A percentile compares a stretch with the other conserved stretches of the same genome.
Conservation (phyloP, 73 alveolate species). For the Uronychia binucleata region DNA sequence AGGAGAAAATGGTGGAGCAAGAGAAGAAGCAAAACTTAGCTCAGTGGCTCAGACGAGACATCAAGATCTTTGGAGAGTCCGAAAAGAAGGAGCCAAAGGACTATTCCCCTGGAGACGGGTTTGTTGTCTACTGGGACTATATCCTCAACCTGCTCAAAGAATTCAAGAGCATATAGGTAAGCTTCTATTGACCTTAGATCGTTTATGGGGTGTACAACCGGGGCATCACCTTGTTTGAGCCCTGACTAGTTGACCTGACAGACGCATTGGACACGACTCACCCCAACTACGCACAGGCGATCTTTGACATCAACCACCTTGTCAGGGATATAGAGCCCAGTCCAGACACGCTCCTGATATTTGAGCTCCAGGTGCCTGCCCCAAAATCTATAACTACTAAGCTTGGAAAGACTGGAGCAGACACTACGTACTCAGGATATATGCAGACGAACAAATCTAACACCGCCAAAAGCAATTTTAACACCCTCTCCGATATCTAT, state of each 20-base stretch:
- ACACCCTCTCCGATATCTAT: conserved; percentile 14
- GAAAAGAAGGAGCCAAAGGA: conserved; percentile 63
- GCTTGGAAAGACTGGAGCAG: not conserved
- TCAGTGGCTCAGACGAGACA: conserved; percentile 64
- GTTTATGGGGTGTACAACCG: conserved; percentile 87
- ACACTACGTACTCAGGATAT: not conserved
- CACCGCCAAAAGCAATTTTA: not conserved
- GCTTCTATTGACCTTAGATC: not conserved
- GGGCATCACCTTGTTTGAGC: conserved; percentile 74
- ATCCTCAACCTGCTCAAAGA: conserved; percentile 75
- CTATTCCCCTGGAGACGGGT: conserved; percentile 60
- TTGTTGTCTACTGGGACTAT: conserved; percentile 85
- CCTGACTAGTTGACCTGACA: conserved; percentile 81
- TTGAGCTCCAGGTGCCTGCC: conserved; percentile 83
- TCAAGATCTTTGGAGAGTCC: conserved; percentile 65
- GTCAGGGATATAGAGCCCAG: conserved; percentile 64
- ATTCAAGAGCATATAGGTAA: conserved; percentile 50
- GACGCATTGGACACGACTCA: conserved; percentile 66
- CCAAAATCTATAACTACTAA: conserved; percentile 29
- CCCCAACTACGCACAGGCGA: conserved; percentile 53
- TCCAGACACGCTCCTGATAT: conserved; percentile 69
- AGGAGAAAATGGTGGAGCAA: conserved; percentile 62
- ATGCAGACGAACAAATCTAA: not conserved
- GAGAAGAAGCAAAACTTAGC: conserved; percentile 60
- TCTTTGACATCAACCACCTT: conserved; percentile 54